These are phyloP conservation scores for Debaryomyces sp. DNA, from an alignment of 1,139 yeast species.

Conservation along the genomic window DNA sequence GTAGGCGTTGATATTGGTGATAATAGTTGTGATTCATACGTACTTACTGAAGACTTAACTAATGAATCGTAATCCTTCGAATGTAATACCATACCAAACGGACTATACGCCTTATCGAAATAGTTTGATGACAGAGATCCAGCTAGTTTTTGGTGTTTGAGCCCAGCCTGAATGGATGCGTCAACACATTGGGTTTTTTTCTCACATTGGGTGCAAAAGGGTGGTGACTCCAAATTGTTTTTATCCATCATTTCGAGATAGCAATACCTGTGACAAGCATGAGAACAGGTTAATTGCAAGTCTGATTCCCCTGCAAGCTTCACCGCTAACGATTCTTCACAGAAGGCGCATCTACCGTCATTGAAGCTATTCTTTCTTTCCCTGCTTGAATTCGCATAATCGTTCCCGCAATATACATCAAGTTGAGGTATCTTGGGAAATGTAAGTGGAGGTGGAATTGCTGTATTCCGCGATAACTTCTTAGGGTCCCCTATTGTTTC, in stretches of 20 bases:
- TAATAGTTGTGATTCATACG: not conserved
- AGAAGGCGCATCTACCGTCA: constrained; percentile 27
- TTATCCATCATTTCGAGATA: constrained; percentile 17
- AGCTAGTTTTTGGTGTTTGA: constrained; percentile 1
- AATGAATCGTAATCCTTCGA: not conserved
- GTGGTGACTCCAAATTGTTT: not conserved
- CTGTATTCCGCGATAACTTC: not conserved
- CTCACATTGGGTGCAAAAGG: constrained; percentile 8
- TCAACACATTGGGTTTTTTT: constrained; percentile 7
- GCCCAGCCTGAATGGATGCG: constrained; percentile 3
- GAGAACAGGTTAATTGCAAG: constrained; percentile 30
- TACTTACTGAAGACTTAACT: not conserved
- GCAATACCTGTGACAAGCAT: constrained; percentile 35
- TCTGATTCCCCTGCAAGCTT: constrained; percentile 24
- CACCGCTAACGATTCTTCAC: constrained; percentile 25
- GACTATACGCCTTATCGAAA: not conserved
- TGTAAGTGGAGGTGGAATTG: not conserved
- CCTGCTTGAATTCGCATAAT: not conserved
- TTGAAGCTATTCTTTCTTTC: not conserved
- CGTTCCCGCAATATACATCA: not conserved
- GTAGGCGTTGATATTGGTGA: not conserved
- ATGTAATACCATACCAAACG: not conserved
- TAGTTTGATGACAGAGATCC: not conserved
- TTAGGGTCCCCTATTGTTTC: not conserved
- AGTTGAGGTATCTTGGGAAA: not conserved